Percentiles rank a stretch among this genome's conserved stretches.
Conservation (phyloP, 805 yeast genomes). For the Diddensiella santjacobensis region DNA sequence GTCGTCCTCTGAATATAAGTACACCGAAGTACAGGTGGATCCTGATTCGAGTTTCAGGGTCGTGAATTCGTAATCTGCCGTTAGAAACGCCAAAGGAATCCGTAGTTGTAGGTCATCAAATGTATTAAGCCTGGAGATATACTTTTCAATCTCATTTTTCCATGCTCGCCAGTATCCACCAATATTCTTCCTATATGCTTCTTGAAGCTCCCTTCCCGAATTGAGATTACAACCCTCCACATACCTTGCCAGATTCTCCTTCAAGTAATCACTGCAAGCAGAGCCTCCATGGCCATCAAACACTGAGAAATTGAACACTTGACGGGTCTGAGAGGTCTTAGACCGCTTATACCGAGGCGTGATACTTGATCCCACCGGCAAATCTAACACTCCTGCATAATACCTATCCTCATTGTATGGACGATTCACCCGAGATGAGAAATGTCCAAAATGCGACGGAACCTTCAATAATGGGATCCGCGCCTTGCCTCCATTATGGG, state of each 20-base stretch:
- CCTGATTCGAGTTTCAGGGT: constrained; percentile 44
- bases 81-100: constrained; percentile 59
- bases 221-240: constrained; percentile 45
- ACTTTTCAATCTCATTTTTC: constrained; percentile 45
- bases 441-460: constrained; percentile 78
- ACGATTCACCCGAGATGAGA: constrained; percentile 70
- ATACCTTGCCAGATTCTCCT: constrained; percentile 47
- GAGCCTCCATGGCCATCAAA: constrained; percentile 96
- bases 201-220: constrained; percentile 44
- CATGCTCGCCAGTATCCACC: constrained; percentile 87
- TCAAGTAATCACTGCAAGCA: constrained; percentile 62
- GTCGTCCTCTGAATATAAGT: constrained; percentile 47
- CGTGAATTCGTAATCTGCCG: constrained; percentile 58
- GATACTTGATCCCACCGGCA: constrained; percentile 37
- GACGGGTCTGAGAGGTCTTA: constrained; percentile 20
- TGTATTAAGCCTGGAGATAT: constrained; percentile 29
- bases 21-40: constrained; percentile 68
- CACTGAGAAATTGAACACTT: constrained; percentile 65
- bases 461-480: constrained; percentile 57
- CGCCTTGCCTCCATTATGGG: constrained; percentile 27
- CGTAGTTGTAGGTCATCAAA: constrained; percentile 58
- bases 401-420: constrained; percentile 77
- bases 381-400: constrained; percentile 56
- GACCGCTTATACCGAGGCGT: constrained; percentile 23
- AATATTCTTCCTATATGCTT: constrained; percentile 53